Percentiles rank a stretch among this genome's conserved stretches.
These are phyloP conservation scores for Hypericum androsaemum DNA, from an alignment of 345 rosid species.

Conservation along the genomic window DNA sequence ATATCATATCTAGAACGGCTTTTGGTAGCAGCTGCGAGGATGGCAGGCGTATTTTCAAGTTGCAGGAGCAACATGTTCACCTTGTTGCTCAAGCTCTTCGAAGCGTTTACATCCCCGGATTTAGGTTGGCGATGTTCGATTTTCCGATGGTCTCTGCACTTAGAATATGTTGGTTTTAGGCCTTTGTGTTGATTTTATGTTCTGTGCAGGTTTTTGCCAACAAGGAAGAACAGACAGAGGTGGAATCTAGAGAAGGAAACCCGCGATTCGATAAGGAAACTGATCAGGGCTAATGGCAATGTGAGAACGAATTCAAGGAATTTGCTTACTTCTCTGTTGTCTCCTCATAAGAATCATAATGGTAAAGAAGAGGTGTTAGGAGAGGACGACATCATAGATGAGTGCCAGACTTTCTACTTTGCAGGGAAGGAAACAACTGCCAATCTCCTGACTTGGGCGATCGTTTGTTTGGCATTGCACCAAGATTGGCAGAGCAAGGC, in stretches of 20 bases:
- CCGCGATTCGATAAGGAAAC: conserved; percentile 1
- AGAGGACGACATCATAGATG: conserved; percentile 6
- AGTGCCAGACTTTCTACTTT: conserved; percentile 3
- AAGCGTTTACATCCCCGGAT: conserved; percentile 5
- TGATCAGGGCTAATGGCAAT: background rate
- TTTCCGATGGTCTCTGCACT: background rate
- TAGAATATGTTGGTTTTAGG: too few relatives aligned
- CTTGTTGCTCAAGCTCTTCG: background rate
- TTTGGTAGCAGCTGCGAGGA: conserved; percentile 9
- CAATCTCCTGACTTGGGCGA: background rate
- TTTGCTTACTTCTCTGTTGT: background rate
- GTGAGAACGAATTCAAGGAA: background rate
- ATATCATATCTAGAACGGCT: conserved; percentile 4
- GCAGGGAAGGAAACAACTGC: conserved; percentile 9
- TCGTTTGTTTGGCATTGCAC: background rate
- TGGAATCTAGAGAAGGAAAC: conserved; percentile 6
- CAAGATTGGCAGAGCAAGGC: background rate
- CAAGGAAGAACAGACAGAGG: conserved; percentile 8
- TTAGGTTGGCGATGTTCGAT: background rate
- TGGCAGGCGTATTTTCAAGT: conserved; percentile 4
- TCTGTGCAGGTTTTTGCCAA: conserved; percentile 6
- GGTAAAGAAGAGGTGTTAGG: conserved; percentile 3
- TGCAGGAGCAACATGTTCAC: background rate
- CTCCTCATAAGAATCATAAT: conserved; percentile 5
- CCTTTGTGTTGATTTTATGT: too few relatives aligned